These are phyloP conservation scores for Astragalus membranaceus DNA, from an alignment of 306 rosid genomes.

Conservation along the genomic window DNA sequence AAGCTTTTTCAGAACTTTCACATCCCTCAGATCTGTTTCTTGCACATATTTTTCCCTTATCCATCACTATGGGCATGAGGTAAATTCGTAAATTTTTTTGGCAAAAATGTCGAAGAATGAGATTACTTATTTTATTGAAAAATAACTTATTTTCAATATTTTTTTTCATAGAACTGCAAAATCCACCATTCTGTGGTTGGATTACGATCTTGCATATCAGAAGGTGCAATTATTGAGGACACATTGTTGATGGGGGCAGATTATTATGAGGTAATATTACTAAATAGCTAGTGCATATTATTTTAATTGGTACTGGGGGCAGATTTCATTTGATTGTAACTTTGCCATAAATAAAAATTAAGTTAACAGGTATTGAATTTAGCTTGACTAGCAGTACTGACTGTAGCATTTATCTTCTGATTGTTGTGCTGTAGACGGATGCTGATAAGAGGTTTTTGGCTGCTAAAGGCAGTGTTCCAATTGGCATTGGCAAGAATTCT, in stretches of 20 bases:
- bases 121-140: not conserved
- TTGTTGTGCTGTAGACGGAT: constrained; percentile 56
- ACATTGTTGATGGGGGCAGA: constrained; percentile 97
- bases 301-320: not conserved
- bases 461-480: constrained; percentile 84
- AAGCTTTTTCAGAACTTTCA: constrained; percentile 9
- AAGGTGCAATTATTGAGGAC: constrained; percentile 96
- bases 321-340: not conserved
- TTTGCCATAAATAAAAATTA: not conserved
- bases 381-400: not conserved
- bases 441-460: constrained; percentile 87
- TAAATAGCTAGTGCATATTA: not conserved
- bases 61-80: not conserved
- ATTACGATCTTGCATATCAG: constrained; percentile 89
- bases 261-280: constrained; percentile 75
- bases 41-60: not conserved
- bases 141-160: constrained; percentile 18
- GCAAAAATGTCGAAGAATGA: not conserved
- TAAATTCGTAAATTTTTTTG: not conserved
- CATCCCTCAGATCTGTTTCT: not conserved
- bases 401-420: constrained; percentile 2
- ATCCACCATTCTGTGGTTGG: constrained; percentile 96
- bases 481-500: constrained; percentile 85
- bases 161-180: constrained; percentile 74
- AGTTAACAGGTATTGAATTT: not conserved